Evolutionary conservation across 495 filamentous ascomycete species (phyloP), one percentile per base, ranked within the genome.

Genomic region (Antarctomyces pellizariae): DNA sequence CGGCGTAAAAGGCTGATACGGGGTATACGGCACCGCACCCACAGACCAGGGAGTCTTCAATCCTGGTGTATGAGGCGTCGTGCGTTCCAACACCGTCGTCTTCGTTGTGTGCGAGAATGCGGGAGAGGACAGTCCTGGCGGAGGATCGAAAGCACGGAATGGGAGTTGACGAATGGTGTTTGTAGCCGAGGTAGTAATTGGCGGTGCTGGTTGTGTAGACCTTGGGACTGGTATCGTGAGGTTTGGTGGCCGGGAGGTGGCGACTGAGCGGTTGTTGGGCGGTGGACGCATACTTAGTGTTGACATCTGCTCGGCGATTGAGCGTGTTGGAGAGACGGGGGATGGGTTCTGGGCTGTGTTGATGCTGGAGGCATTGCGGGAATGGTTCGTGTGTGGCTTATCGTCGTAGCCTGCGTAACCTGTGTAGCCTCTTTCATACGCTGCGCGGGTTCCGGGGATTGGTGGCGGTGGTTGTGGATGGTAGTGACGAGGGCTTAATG

Each of bases 1-100:
- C 0, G 83, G 82, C 1, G 74, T 78, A 42, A 75, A 84, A 0
- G 83, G 83, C 61, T 90, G 86, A 42, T 93, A 93, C 3, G 83
- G 76, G 29, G 65, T 72, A 46, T 93, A 91, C 4, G 83, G 83
- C 18, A 61, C 56, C 0, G 79, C 68, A 21, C 75, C 64, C 3
- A 74, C 79, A 0, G 75, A 80, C 37, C 64, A 61, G 0, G 76
- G 76, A 5, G 67, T 66, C 24, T 50, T 51, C 35, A 59, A 29
- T n/a, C 55, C 63, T 7, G 51, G 53, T 2, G 54, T 54, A 13
- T 54, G 44, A 18, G 73, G 62, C 0, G 42, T 41, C 3, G 62
- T 59, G 3, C 77, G 57, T 34, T 84, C 79, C 11, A 83, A 56
- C 4, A 78, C 67, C 0, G 76, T 82, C 9, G 75, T 75, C 52